Percentiles rank a stretch among this genome's conserved stretches.
Conservation (phyloP, 2,329 filamentous ascomycete genomes). For the Ophiocordyceps camponoti-floridani region DNA sequence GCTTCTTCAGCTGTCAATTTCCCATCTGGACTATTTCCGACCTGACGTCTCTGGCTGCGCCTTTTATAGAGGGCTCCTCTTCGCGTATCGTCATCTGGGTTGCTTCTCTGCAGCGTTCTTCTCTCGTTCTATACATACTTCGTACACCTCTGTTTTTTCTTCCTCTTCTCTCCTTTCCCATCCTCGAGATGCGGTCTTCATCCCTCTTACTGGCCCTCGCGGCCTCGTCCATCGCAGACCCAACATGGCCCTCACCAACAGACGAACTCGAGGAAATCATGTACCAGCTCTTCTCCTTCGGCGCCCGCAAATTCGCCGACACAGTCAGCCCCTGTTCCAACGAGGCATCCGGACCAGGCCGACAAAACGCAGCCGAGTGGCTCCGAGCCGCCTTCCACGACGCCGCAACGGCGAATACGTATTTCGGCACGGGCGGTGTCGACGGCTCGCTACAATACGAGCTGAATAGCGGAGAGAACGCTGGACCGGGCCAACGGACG, state of each 20-base stretch:
- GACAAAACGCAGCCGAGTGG: conserved; percentile 43
- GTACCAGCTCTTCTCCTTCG: conserved; percentile 37
- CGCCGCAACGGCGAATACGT: conserved; percentile 35
- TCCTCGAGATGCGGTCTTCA: conserved; percentile 5
- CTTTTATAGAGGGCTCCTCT: too few relatives aligned
- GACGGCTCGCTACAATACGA: conserved; percentile 45
- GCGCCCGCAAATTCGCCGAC: conserved; percentile 34
- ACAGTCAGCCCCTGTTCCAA: conserved; percentile 38
- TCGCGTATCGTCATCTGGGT: too few relatives aligned
- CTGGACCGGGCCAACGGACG: conserved; percentile 33
- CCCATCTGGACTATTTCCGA: background rate
- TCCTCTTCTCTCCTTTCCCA: background rate
- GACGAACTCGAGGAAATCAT: conserved; percentile 49
- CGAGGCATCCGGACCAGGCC: conserved; percentile 32
- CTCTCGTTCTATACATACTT: background rate
- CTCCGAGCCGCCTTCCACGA: conserved; percentile 43
- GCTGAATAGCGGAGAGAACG: conserved; percentile 34
- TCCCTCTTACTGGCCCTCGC: conserved; percentile 15
- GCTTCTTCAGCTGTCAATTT: background rate
- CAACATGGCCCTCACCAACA: conserved; percentile 40
- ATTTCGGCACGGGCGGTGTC: conserved; percentile 30
- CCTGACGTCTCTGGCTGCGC: too few relatives aligned
- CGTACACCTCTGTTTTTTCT: background rate
- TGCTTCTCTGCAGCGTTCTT: too few relatives aligned
- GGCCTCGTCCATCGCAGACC: conserved; percentile 24